Percentiles rank a stretch among this genome's conserved stretches.
phyloP scores from a whole-genome alignment of 2,329 filamentous ascomycete species.

The Sporothrix pallida region DNA sequence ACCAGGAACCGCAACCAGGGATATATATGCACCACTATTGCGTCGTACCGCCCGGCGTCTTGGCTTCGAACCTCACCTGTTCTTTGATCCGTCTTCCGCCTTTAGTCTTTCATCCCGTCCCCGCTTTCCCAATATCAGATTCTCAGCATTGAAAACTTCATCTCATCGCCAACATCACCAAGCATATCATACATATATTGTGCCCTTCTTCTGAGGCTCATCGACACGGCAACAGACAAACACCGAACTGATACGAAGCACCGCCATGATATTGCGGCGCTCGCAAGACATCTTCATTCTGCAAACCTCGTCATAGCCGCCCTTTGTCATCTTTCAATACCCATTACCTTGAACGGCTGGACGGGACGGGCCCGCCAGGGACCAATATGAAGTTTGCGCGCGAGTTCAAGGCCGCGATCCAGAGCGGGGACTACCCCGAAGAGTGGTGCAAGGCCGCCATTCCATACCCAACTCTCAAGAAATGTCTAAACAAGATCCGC shows the following conservation, averaged over 20 bases:
- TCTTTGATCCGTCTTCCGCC: neutral
- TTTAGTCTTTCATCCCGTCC: neutral
- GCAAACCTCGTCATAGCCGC: conserved; percentile 11
- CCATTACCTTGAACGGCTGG: neutral
- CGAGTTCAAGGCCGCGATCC: conserved; percentile 73
- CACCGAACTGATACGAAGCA: neutral
- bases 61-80: neutral
- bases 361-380: no score
- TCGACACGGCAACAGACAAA: neutral
- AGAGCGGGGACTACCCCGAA: conserved; percentile 66
- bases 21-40: conserved; percentile 1
- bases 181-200: neutral
- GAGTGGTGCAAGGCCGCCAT: conserved; percentile 77
- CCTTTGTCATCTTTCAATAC: neutral
- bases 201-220: no score
- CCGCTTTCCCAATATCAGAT: neutral
- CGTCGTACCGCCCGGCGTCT: neutral
- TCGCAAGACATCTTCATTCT: conserved; percentile 7
- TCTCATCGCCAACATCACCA: neutral
- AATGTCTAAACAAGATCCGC: conserved; percentile 82
- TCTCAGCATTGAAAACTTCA: neutral
- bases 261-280: conserved; percentile 29
- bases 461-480: conserved; percentile 84
- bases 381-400: conserved; percentile 82
- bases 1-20: conserved; percentile 13